A percentile compares a stretch with the other conserved stretches of the same genome.
These are phyloP conservation scores for Talaromyces rugulosus DNA, from an alignment of 2,329 filamentous ascomycete genomes.

Conservation along the genomic window DNA sequence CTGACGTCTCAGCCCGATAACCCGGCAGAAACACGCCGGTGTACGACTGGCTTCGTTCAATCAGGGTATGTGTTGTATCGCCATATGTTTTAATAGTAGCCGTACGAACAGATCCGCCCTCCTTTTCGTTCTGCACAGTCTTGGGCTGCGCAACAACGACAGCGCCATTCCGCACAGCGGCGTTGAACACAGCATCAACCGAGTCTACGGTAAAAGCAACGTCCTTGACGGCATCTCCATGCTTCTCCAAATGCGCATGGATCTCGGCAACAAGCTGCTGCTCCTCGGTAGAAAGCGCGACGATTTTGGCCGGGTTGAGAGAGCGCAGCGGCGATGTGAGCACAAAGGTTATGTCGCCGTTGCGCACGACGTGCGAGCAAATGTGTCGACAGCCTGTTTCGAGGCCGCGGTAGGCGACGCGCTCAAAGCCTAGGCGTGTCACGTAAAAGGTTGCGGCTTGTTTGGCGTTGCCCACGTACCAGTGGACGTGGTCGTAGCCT, in stretches of 20 bases:
- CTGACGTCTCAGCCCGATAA: slow-evolving; percentile 56
- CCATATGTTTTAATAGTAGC: slow-evolving; percentile 89
- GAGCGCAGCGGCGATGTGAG: slow-evolving; percentile 53
- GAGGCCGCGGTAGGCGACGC: slow-evolving; percentile 78
- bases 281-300: slow-evolving; percentile 63
- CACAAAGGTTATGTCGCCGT: slow-evolving; percentile 41
- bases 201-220: slow-evolving; percentile 93
- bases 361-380: slow-evolving; percentile 68
- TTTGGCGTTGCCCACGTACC: slow-evolving; percentile 97
- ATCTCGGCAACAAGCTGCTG: slow-evolving; percentile 66
- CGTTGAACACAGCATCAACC: slow-evolving; percentile 72
- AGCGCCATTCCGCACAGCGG: slow-evolving; percentile 57
- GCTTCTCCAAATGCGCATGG: slow-evolving; percentile 75
- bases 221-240: slow-evolving; percentile 92
- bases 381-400: slow-evolving; percentile 80
- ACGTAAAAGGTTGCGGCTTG: slow-evolving; percentile 88
- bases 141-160: slow-evolving; percentile 40
- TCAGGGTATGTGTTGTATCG: slow-evolving; percentile 89
- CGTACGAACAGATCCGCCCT: slow-evolving; percentile 60
- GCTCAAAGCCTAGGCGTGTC: slow-evolving; percentile 78
- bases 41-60: slow-evolving; percentile 64
- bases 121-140: slow-evolving; percentile 55
- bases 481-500: slow-evolving; percentile 89
- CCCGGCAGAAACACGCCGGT: slow-evolving; percentile 76
- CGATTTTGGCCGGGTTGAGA: slow-evolving; percentile 24